These are phyloP conservation scores for Phaffia tasmanica DNA, from an alignment of 768 basidiomycete species.

Conservation along the genomic window DNA sequence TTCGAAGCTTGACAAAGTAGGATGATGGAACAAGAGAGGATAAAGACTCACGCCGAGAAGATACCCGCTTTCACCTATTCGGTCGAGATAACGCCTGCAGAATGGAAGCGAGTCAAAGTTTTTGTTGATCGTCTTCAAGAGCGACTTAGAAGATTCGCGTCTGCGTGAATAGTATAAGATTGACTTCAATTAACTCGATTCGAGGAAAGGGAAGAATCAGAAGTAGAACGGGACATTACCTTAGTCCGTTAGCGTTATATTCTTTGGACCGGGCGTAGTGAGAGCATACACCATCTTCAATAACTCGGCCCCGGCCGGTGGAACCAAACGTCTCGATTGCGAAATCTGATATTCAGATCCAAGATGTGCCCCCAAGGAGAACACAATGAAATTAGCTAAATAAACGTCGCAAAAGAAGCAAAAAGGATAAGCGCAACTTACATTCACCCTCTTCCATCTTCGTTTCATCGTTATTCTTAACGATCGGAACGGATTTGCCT, in stretches of 20 bases:
- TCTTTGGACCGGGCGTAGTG: slow-evolving; percentile 56
- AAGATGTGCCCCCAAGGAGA: neutral
- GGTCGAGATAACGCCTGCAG: slow-evolving; percentile 88
- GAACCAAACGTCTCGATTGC: slow-evolving; percentile 98
- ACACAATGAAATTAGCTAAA: neutral
- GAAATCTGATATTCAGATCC: slow-evolving; percentile 45
- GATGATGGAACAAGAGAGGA: slow-evolving; percentile 30
- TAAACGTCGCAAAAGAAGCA: neutral
- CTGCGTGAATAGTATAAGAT: slow-evolving; percentile 40
- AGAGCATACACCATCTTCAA: slow-evolving; percentile 85
- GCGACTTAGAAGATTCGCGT: slow-evolving; percentile 68
- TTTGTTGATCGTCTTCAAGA: slow-evolving; percentile 76
- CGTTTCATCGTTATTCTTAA: slow-evolving; percentile 76
- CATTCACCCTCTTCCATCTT: slow-evolving; percentile 99
- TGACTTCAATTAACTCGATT: neutral
- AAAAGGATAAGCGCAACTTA: slow-evolving; percentile 1
- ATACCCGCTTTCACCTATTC: slow-evolving; percentile 83
- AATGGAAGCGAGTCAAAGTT: slow-evolving; percentile 93
- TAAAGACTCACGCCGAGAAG: slow-evolving; percentile 57
- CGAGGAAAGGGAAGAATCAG: slow-evolving; percentile 10
- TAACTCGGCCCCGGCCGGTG: slow-evolving; percentile 79
- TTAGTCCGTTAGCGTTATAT: slow-evolving; percentile 38
- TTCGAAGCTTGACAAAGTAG: neutral
- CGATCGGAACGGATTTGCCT: slow-evolving; percentile 79
- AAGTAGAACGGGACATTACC: slow-evolving; percentile 44